These are phyloP conservation scores for Neonectria neomacrospora DNA, from an alignment of 2,329 filamentous ascomycete genomes.

Conservation along the genomic window DNA sequence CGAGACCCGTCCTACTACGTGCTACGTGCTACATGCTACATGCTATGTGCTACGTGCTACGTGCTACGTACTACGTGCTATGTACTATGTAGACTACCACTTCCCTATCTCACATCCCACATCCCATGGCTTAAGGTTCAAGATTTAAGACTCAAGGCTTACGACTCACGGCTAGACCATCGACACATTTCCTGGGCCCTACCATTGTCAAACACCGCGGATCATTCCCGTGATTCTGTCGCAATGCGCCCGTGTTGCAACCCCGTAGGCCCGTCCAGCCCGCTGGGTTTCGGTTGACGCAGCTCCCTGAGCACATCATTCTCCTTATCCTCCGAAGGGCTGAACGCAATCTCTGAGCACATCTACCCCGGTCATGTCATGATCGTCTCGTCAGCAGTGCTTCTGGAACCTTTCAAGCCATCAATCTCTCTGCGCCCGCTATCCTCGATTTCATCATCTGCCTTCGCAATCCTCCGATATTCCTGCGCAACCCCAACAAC, in stretches of 20 bases:
- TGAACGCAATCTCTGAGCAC: constrained; percentile 31
- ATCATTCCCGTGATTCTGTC: constrained; percentile 10
- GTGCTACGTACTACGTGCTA: not conserved
- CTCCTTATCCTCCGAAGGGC: constrained; percentile 21
- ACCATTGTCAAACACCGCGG: constrained; percentile 14
- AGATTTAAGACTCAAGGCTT: constrained; percentile 7
- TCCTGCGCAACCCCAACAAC: constrained; percentile 18
- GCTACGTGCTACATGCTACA: not conserved
- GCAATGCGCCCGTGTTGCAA: constrained; percentile 23
- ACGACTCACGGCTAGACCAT: constrained; percentile 18
- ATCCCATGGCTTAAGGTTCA: not conserved
- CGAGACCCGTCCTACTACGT: constrained; percentile 31
- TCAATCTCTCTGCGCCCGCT: constrained; percentile 9
- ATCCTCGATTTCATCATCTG: constrained; percentile 19
- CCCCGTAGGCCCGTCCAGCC: not conserved
- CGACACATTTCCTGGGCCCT: constrained; percentile 13
- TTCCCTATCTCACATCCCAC: constrained; percentile 9
- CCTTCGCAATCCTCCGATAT: constrained; percentile 18
- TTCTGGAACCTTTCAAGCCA: constrained; percentile 14
- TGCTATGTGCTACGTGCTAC: not conserved
- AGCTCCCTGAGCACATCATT: constrained; percentile 39
- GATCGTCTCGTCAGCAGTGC: constrained; percentile 12
- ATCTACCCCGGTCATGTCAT: constrained; percentile 25
- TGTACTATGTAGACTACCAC: not conserved
- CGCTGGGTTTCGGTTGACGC: constrained; percentile 22